Evolutionary conservation across 352 stramenopile genomes (phyloP).

Genomic region (Poterioochromonas sp.): DNA sequence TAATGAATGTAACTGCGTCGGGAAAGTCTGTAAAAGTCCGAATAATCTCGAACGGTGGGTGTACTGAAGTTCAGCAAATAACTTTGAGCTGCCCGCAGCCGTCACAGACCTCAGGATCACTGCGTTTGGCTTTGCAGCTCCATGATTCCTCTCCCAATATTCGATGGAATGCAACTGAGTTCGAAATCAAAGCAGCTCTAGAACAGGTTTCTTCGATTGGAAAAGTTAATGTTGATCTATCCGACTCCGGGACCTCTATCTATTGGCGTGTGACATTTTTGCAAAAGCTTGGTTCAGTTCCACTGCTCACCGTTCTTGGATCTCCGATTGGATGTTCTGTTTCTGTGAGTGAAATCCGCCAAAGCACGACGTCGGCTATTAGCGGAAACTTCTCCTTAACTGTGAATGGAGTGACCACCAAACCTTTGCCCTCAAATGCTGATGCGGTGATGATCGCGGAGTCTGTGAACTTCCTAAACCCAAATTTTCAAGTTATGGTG

Average conservation of each 20-base stretch:
- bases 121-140: not conserved
- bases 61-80: constrained; percentile 7
- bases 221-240: constrained; percentile 26
- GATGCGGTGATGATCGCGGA: not conserved
- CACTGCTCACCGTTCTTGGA: not conserved
- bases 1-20: not conserved
- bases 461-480: constrained; percentile 3
- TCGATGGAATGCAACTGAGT: not conserved
- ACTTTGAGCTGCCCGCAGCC: not conserved
- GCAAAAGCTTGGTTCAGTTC: not conserved
- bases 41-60: constrained; percentile 25
- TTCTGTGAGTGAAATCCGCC: not conserved
- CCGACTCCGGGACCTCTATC: not conserved
- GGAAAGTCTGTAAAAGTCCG: not conserved
- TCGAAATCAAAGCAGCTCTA: not conserved
- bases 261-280: constrained; percentile 32
- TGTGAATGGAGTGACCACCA: not conserved
- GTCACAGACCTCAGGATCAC: not conserved
- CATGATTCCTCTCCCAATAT: not conserved
- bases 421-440: not conserved
- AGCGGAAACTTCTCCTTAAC: constrained; percentile 2
- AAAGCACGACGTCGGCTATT: constrained; percentile 1
- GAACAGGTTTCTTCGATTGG: constrained; percentile 22
- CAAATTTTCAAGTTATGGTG: not conserved
- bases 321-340: not conserved